Conservation (phyloP, 257 asterid genomes). For the Nemophila menziesii region DNA sequence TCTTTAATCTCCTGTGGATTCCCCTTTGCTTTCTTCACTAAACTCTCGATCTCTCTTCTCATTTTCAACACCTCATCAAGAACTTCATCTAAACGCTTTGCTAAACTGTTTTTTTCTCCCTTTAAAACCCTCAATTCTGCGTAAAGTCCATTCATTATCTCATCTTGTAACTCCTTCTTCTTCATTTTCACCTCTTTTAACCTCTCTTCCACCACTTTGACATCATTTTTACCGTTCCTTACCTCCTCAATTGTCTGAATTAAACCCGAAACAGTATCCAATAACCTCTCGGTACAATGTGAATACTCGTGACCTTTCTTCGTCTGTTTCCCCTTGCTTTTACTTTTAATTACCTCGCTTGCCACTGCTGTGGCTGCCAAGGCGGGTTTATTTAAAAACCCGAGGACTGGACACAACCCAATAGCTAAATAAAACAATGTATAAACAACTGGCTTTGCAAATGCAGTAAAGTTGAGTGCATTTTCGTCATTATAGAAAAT, state of each 20-base stretch:
- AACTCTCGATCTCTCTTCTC: constrained; percentile 35
- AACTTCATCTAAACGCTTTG: constrained; percentile 27
- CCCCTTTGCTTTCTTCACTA: constrained; percentile 31
- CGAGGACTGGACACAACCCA: constrained; percentile 41
- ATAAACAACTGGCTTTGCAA: constrained; percentile 49
- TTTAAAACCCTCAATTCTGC: constrained; percentile 40
- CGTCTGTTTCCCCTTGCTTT: constrained; percentile 6
- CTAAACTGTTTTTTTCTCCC: constrained; percentile 26
- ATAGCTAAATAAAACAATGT: constrained; percentile 35
- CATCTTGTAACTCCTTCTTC: constrained; percentile 45
- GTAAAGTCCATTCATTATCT: constrained; percentile 49
- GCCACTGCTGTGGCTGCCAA: constrained; percentile 26
- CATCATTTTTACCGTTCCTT: constrained; percentile 25
- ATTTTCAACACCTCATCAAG: constrained; percentile 19
- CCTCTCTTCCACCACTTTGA: constrained; percentile 25
- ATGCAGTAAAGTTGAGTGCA: constrained; percentile 9
- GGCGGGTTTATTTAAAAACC: constrained; percentile 39
- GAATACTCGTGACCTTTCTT: constrained; percentile 47
- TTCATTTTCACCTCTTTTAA: constrained; percentile 44
- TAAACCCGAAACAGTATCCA: constrained; percentile 39
- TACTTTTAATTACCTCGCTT: constrained; percentile 9
- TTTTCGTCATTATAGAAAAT: constrained; percentile 16
- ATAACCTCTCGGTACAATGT: constrained; percentile 41
- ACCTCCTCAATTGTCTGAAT: constrained; percentile 45
- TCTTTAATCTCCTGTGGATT: constrained; percentile 15